Evolutionary conservation across 805 yeast species (phyloP).

Genomic region (Candida alai): DNA sequence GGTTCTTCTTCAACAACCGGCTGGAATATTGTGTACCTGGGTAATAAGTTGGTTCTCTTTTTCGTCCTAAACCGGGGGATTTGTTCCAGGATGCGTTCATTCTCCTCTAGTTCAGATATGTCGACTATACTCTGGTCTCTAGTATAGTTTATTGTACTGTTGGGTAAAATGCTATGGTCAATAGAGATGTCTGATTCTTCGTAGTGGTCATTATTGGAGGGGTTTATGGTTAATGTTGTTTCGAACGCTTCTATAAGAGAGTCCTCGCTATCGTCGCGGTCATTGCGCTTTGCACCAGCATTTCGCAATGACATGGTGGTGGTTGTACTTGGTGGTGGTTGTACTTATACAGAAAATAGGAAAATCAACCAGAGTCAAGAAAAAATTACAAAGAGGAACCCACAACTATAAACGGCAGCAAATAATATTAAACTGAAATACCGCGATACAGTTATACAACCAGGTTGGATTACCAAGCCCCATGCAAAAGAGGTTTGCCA

Average conservation of each 20-base stretch:
- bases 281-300: too few species aligned
- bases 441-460: too few species aligned
- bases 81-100: constrained; percentile 31
- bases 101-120: constrained; percentile 32
- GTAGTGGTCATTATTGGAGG: constrained; percentile 34
- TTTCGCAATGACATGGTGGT: too few species aligned
- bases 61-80: constrained; percentile 35
- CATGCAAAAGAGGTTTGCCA: too few species aligned
- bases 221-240: constrained; percentile 39
- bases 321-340: too few species aligned
- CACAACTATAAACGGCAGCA: too few species aligned
- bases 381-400: too few species aligned
- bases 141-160: constrained; percentile 24
- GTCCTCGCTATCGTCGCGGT: constrained; percentile 30
- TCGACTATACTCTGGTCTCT: constrained; percentile 31
- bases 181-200: constrained; percentile 32
- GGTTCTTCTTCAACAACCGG: constrained; percentile 9
- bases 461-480: too few species aligned
- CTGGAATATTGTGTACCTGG: constrained; percentile 18
- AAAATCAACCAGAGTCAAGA: too few species aligned
- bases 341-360: too few species aligned
- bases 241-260: constrained; percentile 41
- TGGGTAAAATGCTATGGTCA: constrained; percentile 34
- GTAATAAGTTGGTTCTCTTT: constrained; percentile 26
- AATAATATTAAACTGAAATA: too few species aligned